Evolutionary conservation across 2,329 filamentous ascomycete species (phyloP).

Genomic region (Sclerotiophoma versabilis): DNA sequence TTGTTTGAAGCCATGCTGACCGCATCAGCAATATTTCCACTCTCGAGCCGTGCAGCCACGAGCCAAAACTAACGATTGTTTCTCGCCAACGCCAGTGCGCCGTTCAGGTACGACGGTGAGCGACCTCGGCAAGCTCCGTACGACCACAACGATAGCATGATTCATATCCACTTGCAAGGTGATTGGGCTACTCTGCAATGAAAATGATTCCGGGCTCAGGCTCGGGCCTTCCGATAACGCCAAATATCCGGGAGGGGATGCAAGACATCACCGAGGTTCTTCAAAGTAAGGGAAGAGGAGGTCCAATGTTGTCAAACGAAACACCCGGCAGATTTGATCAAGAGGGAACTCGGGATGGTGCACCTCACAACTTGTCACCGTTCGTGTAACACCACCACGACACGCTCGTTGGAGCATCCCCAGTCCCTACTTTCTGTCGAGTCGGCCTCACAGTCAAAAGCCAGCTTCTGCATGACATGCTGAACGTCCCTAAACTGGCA

Average conservation of each 20-base stretch:
- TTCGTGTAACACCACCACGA: conserved; percentile 21
- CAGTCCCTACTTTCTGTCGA: conserved; percentile 3
- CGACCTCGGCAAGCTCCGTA: conserved; percentile 14
- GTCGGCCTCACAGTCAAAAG: conserved; percentile 20
- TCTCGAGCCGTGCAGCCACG: conserved; percentile 10
- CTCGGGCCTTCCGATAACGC: background rate
- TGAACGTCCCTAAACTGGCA: conserved; percentile 28
- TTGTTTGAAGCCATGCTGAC: conserved; percentile 11
- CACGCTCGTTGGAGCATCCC: background rate
- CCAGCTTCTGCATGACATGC: conserved; percentile 27
- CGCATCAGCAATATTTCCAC: conserved; percentile 16
- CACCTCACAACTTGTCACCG: conserved; percentile 20
- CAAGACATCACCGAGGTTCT: conserved; percentile 6
- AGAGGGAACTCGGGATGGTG: conserved; percentile 6
- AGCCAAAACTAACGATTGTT: conserved; percentile 12
- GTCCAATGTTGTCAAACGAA: conserved; percentile 16
- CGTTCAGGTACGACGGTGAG: conserved; percentile 18
- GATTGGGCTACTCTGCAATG: conserved; percentile 3
- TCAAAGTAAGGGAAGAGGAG: conserved; percentile 10
- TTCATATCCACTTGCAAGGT: background rate
- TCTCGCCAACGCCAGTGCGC: conserved; percentile 13
- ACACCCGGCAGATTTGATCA: conserved; percentile 21
- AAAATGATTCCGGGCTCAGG: background rate
- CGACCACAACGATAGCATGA: conserved; percentile 1
- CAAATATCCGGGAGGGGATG: background rate